These are phyloP conservation scores for Rhamnella rubrinervis DNA, from an alignment of 331 rosid species.

Conservation along the genomic window DNA sequence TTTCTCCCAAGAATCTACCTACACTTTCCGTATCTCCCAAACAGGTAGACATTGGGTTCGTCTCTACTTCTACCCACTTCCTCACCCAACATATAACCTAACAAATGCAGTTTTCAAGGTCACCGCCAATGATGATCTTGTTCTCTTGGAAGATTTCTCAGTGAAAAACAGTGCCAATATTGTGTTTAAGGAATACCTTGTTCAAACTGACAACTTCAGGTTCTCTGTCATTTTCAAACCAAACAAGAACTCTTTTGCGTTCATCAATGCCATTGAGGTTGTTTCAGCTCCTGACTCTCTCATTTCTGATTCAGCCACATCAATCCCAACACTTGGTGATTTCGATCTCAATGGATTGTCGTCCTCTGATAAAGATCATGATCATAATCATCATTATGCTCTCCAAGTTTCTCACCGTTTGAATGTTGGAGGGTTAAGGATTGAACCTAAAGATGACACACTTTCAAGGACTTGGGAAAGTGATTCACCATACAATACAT, in stretches of 20 bases:
- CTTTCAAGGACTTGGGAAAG: constrained; percentile 72
- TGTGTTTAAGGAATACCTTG: constrained; percentile 65
- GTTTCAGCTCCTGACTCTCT: constrained; percentile 74
- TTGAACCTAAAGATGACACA: constrained; percentile 50
- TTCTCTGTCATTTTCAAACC: constrained; percentile 70
- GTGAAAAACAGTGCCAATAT: constrained; percentile 20
- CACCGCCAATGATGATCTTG: constrained; percentile 37
- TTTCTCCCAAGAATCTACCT: constrained; percentile 53
- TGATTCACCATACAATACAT: constrained; percentile 46
- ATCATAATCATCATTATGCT: constrained; percentile 19
- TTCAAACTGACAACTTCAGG: constrained; percentile 37
- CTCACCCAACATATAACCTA: constrained; percentile 48
- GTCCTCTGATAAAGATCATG: no score
- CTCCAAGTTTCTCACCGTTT: constrained; percentile 57
- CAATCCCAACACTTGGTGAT: constrained; percentile 38
- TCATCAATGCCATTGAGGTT: constrained; percentile 52
- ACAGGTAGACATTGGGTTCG: constrained; percentile 69
- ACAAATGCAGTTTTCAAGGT: constrained; percentile 53
- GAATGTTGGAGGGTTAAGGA: constrained; percentile 63
- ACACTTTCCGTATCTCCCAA: constrained; percentile 54
- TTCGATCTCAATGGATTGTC: constrained; percentile 44
- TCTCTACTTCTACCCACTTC: constrained; percentile 74
- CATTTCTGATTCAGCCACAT: constrained; percentile 39
- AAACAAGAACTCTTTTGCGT: constrained; percentile 38
- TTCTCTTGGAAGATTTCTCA: constrained; percentile 63